A percentile compares a stretch with the other conserved stretches of the same genome.
phyloP scores from a whole-genome alignment of 225 moss, liverwort and hornwort species.

The Pseudisothecium myosuroides region DNA sequence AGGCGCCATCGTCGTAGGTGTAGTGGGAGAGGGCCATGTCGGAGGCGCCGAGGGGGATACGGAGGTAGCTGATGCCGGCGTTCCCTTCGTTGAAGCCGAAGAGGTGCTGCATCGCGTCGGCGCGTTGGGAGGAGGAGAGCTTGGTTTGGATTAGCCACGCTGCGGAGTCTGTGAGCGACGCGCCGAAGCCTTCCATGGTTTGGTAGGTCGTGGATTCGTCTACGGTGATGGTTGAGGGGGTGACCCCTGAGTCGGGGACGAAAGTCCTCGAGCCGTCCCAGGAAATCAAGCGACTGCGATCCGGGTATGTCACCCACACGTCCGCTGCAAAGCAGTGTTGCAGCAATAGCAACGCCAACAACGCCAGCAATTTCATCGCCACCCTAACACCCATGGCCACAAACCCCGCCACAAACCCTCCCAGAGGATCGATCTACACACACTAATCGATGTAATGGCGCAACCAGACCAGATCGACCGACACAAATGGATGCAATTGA shows the following conservation, averaged over 20 bases:
- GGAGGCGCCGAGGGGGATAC: slow-evolving; percentile 17
- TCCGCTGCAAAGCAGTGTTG: background rate
- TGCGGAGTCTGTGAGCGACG: slow-evolving; percentile 35
- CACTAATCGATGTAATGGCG: background rate
- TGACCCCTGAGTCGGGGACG: background rate
- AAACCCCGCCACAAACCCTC: background rate
- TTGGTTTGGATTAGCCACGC: slow-evolving; percentile 22
- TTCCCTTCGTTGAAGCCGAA: slow-evolving; percentile 26
- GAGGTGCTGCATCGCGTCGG: slow-evolving; percentile 11
- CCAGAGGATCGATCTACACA: too few relatives aligned
- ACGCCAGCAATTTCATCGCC: background rate
- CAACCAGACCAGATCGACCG: background rate
- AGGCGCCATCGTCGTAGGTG: slow-evolving; percentile 26
- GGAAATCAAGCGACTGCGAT: slow-evolving; percentile 14
- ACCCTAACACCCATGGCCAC: background rate
- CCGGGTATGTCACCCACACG: slow-evolving; percentile 24
- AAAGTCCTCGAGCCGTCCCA: slow-evolving; percentile 2
- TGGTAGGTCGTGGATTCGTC: slow-evolving; percentile 25
- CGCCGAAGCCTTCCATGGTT: slow-evolving; percentile 37
- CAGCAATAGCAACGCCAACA: background rate
- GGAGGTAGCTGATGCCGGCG: slow-evolving; percentile 36
- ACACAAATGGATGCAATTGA: too few relatives aligned
- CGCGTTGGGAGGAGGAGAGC: slow-evolving; percentile 1
- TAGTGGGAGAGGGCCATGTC: slow-evolving; percentile 18
- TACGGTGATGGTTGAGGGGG: slow-evolving; percentile 14